Percentiles rank a stretch among this genome's conserved stretches.
Evolutionary conservation across 148 eudicot genomes (phyloP).

Genomic region (Rhododendron simsii): DNA sequence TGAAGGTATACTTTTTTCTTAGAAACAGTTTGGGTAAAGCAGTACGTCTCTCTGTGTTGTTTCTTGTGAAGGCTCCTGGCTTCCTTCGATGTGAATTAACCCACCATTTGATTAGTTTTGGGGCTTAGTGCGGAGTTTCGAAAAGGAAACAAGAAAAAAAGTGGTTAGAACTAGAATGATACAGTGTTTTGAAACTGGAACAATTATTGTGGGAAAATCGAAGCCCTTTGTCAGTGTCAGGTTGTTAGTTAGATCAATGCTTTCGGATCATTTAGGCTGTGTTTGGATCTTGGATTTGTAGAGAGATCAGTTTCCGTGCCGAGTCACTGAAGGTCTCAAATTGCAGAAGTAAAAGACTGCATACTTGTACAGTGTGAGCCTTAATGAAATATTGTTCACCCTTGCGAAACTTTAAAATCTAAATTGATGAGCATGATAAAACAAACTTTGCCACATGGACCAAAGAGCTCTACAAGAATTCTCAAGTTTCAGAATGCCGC

Average conservation of each 20-base stretch:
- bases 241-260: neutral
- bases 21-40: neutral
- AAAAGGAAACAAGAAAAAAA: neutral
- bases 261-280: neutral
- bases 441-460: neutral
- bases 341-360: neutral
- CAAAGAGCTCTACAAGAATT: neutral
- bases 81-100: neutral
- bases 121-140: neutral
- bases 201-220: neutral
- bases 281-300: neutral
- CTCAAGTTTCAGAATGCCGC: neutral
- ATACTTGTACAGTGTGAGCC: neutral
- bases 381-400: neutral
- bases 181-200: neutral
- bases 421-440: neutral
- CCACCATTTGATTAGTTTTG: neutral
- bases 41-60: constrained; percentile 1
- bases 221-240: neutral
- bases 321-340: neutral
- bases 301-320: too few relatives aligned
- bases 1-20: neutral
- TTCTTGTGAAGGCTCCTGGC: neutral
- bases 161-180: neutral
- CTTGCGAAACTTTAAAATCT: neutral